Percentiles rank a stretch among this genome's conserved stretches.
These are phyloP conservation scores for Acer negundo DNA, from an alignment of 345 rosid genomes.

Conservation along the genomic window DNA sequence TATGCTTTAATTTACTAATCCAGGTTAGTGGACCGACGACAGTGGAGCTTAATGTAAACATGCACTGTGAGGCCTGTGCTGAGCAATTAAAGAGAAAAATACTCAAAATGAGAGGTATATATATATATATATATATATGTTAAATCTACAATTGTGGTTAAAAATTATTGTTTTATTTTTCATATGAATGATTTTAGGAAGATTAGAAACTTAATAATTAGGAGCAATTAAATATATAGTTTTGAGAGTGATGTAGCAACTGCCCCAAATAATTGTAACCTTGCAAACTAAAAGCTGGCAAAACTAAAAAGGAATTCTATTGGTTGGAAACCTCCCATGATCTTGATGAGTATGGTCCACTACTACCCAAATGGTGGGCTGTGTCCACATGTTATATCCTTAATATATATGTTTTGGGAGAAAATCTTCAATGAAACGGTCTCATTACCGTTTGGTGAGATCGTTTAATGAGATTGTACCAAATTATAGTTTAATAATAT, in stretches of 20 bases:
- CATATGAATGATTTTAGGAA: not conserved
- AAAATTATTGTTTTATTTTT: not conserved
- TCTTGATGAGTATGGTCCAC: not conserved
- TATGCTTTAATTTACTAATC: not conserved
- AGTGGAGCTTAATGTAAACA: constrained; percentile 83
- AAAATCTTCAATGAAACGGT: too few relatives aligned
- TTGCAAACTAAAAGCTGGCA: not conserved
- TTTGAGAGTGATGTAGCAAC: not conserved
- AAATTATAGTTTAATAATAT: too few relatives aligned
- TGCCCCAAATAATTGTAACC: not conserved
- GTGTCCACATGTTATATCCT: not conserved
- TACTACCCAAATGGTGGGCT: not conserved
- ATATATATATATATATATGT: too few relatives aligned
- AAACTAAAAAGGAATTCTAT: not conserved
- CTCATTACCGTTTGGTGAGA: too few relatives aligned
- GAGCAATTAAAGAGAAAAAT: constrained; percentile 84
- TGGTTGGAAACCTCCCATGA: too few relatives aligned
- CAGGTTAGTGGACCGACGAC: constrained; percentile 65
- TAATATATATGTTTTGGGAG: too few relatives aligned
- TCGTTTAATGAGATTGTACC: too few relatives aligned
- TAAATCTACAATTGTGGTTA: not conserved
- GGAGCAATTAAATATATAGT: too few relatives aligned
- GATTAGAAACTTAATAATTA: not conserved
- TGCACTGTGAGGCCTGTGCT: constrained; percentile 97
- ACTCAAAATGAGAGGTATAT: constrained; percentile 88